phyloP scores from a whole-genome alignment of 2,329 filamentous ascomycete genomes.

The Eurotiales sp. region DNA sequence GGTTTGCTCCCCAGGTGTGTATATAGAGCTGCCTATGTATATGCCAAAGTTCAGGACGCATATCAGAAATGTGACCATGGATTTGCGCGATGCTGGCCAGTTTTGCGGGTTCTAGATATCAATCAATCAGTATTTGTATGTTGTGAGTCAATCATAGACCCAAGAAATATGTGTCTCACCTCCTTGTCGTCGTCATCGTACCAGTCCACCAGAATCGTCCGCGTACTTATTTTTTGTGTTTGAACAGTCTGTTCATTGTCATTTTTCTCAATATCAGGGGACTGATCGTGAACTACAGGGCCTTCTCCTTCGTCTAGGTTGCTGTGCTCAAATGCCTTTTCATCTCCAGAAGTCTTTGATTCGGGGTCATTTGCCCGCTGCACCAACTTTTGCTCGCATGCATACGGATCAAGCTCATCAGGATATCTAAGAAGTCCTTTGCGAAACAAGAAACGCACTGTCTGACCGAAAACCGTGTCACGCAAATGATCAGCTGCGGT shows the following conservation, averaged over 20 bases:
- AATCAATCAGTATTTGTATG: too few relatives aligned
- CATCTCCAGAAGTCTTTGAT: background rate
- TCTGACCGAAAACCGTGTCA: constrained; percentile 38
- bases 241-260: too few relatives aligned
- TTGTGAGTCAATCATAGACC: too few relatives aligned
- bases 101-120: constrained; percentile 22
- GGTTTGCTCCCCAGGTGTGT: constrained; percentile 25
- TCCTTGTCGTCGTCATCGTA: constrained; percentile 24
- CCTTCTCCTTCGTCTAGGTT: too few relatives aligned
- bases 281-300: too few relatives aligned
- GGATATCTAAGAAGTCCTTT: constrained; percentile 44
- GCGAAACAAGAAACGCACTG: constrained; percentile 41
- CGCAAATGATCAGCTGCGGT: too few relatives aligned
- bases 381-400: background rate
- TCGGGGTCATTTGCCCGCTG: too few relatives aligned
- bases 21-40: constrained; percentile 34
- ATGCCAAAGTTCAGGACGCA: constrained; percentile 36
- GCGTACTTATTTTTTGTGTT: too few relatives aligned
- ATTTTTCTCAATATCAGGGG: too few relatives aligned
- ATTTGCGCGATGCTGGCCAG: constrained; percentile 22
- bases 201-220: too few relatives aligned
- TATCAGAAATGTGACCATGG: constrained; percentile 21
- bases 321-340: too few relatives aligned
- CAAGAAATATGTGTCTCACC: too few relatives aligned
- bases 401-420: constrained; percentile 31